Conservation (phyloP, 306 rosid species). For the Luffa acutangula region DNA sequence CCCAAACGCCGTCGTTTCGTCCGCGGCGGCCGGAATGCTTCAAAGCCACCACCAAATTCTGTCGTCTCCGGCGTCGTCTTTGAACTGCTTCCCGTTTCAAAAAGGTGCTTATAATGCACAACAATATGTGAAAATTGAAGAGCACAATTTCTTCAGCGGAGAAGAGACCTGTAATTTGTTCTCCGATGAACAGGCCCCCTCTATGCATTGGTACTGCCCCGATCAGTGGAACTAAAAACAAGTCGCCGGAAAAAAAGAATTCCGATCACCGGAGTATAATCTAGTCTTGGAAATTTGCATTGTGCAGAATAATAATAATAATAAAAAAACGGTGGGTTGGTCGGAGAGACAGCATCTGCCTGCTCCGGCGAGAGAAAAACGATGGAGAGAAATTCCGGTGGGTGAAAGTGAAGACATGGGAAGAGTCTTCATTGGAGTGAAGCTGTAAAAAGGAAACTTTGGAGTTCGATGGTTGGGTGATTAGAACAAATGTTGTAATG, state of each 20-base stretch:
- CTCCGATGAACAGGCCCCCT: slow-evolving; percentile 81
- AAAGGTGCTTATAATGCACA: neutral
- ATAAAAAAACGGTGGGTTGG: neutral
- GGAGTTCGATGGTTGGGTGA: neutral
- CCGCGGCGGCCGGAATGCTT: slow-evolving; percentile 11
- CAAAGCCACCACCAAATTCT: slow-evolving; percentile 30
- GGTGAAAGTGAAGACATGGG: neutral
- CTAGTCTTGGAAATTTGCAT: neutral
- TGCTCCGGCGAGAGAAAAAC: neutral
- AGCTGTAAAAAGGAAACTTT: slow-evolving; percentile 1
- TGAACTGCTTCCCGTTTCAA: slow-evolving; percentile 3
- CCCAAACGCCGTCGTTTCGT: slow-evolving; percentile 26
- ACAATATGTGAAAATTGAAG: slow-evolving; percentile 77
- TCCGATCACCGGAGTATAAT: neutral
- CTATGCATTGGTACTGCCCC: slow-evolving; percentile 69
- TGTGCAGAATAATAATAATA: neutral
- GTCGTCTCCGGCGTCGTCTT: slow-evolving; percentile 18
- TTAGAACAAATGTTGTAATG: slow-evolving; percentile 5
- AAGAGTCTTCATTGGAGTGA: neutral
- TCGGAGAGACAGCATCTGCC: neutral
- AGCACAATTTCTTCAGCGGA: slow-evolving; percentile 69
- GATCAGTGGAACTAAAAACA: slow-evolving; percentile 30
- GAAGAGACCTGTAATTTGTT: slow-evolving; percentile 82
- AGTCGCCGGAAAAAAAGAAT: neutral
- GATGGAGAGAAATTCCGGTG: neutral